Conservation (phyloP, 371 early-diverging fungal species). For the Coemansia sp. region DNA sequence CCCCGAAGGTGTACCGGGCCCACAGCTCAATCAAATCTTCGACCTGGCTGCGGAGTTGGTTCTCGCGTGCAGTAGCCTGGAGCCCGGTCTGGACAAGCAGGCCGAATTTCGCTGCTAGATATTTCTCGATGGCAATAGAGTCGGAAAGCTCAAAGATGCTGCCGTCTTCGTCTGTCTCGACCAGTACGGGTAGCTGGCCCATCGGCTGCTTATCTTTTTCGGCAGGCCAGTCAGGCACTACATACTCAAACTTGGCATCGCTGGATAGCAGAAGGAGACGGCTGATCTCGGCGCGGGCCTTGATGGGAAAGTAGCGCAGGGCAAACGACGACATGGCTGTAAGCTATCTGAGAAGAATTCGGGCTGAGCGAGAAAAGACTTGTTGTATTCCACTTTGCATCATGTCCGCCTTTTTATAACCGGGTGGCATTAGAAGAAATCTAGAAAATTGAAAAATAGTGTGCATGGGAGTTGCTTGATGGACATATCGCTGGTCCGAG, state of each 20-base stretch:
- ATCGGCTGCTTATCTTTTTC: constrained; percentile 53
- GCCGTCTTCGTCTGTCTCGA: constrained; percentile 41
- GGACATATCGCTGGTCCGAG: no score
- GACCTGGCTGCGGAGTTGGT: constrained; percentile 31
- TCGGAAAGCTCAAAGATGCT: constrained; percentile 50
- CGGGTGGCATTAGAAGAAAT: no score
- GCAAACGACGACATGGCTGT: constrained; percentile 20
- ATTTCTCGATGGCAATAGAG: constrained; percentile 54
- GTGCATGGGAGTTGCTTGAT: no score
- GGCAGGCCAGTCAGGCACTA: constrained; percentile 48
- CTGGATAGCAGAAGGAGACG: constrained; percentile 30
- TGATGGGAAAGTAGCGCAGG: constrained; percentile 28
- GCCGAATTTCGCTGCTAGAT: constrained; percentile 53
- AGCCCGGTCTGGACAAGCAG: constrained; percentile 38
- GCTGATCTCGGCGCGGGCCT: constrained; percentile 20
- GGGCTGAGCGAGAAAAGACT: no score
- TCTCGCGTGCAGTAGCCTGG: constrained; percentile 30
- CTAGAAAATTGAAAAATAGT: no score
- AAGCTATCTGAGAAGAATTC: no score
- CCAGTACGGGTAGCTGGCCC: constrained; percentile 56
- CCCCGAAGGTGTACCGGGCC: neutral
- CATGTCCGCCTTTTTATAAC: neutral
- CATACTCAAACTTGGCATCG: constrained; percentile 25
- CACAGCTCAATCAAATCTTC: constrained; percentile 5
- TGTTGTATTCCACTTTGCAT: no score